Conservation (phyloP, 257 asterid genomes). For the Solanum habrochaites region DNA sequence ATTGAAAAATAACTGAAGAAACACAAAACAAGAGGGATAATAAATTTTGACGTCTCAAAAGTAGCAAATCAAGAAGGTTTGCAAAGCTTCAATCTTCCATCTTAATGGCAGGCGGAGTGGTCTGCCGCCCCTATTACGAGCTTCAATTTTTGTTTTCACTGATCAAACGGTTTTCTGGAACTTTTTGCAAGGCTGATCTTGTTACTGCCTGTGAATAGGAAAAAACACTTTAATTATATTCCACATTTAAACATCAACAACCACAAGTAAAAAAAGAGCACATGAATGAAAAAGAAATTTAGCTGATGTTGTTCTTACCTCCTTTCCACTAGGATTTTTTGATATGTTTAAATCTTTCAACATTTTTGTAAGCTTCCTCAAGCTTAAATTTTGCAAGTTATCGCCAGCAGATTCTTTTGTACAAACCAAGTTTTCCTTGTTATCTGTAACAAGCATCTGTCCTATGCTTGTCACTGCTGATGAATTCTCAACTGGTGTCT, state of each 20-base stretch:
- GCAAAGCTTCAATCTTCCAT: background rate
- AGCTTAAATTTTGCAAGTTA: conserved; percentile 12
- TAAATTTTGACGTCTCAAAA: background rate
- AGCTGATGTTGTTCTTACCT: background rate
- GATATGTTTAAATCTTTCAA: conserved; percentile 5
- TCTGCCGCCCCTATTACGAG: background rate
- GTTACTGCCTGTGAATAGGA: background rate
- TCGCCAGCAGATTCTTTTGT: conserved; percentile 8
- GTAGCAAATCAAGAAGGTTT: background rate
- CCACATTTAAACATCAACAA: background rate
- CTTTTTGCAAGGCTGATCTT: conserved; percentile 39
- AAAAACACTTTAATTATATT: background rate
- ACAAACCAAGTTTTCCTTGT: conserved; percentile 29
- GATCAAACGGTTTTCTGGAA: conserved; percentile 23
- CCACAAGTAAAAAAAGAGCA: background rate
- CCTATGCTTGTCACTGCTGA: background rate
- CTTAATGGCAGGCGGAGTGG: background rate
- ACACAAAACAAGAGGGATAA: background rate
- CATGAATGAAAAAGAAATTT: background rate
- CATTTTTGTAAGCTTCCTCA: conserved; percentile 13
- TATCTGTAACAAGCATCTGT: conserved; percentile 12
- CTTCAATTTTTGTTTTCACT: conserved; percentile 3
- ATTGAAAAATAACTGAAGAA: background rate
- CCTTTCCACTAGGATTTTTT: background rate
- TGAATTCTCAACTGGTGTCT: background rate